Percentiles rank a stretch among this genome's conserved stretches.
Conservation (phyloP, 148 eudicot genomes). For the Rhododendron henanense region DNA sequence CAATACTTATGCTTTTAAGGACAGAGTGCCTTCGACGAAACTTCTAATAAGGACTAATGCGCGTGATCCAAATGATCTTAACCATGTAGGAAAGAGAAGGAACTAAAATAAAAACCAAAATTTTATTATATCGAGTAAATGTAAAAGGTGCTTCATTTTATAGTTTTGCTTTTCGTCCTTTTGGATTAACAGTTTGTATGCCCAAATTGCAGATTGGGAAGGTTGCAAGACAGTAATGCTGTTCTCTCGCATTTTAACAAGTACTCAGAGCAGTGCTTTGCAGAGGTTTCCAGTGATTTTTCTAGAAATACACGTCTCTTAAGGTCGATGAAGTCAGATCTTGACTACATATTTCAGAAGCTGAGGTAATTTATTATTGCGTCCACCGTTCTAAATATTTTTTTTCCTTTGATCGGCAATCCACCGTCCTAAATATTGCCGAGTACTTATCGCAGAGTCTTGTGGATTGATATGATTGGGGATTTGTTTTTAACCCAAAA, state of each 20-base stretch:
- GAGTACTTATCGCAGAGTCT: neutral
- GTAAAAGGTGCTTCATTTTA: neutral
- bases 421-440: neutral
- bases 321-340: constrained; percentile 84
- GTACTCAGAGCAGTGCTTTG: constrained; percentile 71
- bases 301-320: constrained; percentile 68
- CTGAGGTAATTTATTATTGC: constrained; percentile 41
- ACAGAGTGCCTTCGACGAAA: too few species aligned
- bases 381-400: neutral
- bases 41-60: too few species aligned
- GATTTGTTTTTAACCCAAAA: neutral
- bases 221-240: constrained; percentile 94
- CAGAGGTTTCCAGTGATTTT: constrained; percentile 69
- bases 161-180: neutral
- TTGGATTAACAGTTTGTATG: neutral
- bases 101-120: too few species aligned
- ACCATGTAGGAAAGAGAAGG: too few species aligned
- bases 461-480: neutral
- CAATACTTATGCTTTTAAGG: too few species aligned
- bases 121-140: too few species aligned
- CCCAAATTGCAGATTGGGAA: constrained; percentile 56
- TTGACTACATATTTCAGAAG: constrained; percentile 86
- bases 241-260: constrained; percentile 90
- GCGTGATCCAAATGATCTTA: too few species aligned
- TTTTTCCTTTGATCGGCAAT: too few species aligned